Evolutionary conservation across 495 filamentous ascomycete genomes (phyloP).

Genomic region (Aspergillus baeticus): DNA sequence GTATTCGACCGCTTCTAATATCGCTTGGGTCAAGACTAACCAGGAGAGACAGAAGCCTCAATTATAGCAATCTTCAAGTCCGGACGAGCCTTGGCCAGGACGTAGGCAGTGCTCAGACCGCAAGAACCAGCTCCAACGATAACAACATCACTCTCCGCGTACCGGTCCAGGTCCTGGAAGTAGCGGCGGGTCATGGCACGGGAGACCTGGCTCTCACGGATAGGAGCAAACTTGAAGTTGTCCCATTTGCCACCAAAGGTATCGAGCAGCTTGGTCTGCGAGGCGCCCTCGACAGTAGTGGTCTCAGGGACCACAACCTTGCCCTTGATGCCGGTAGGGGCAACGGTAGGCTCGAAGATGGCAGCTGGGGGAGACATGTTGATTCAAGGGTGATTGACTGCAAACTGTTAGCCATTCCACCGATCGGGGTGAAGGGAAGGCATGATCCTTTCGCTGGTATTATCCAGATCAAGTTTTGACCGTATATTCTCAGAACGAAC

Average conservation of each 20-base stretch:
- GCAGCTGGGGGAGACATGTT: constrained; percentile 77
- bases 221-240: constrained; percentile 76
- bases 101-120: constrained; percentile 80
- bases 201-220: constrained; percentile 86
- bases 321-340: constrained; percentile 47
- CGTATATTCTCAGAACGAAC: constrained; percentile 92
- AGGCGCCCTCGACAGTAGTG: constrained; percentile 33
- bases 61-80: constrained; percentile 91
- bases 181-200: constrained; percentile 91
- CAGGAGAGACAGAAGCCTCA: constrained; percentile 81
- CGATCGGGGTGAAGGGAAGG: constrained; percentile 47
- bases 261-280: constrained; percentile 53
- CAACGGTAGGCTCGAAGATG: constrained; percentile 43
- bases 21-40: constrained; percentile 21
- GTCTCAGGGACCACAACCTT: constrained; percentile 43
- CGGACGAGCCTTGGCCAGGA: constrained; percentile 77
- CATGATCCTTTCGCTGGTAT: constrained; percentile 99
- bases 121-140: constrained; percentile 88
- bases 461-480: constrained; percentile 98
- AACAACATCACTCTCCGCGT: constrained; percentile 88
- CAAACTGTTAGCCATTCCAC: constrained; percentile 39
- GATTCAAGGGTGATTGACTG: constrained; percentile 40
- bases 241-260: constrained; percentile 70
- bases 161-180: constrained; percentile 83
- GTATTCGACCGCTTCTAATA: not conserved